phyloP scores from a whole-genome alignment of 306 rosid species.

The Glycyrrhiza uralensis region DNA sequence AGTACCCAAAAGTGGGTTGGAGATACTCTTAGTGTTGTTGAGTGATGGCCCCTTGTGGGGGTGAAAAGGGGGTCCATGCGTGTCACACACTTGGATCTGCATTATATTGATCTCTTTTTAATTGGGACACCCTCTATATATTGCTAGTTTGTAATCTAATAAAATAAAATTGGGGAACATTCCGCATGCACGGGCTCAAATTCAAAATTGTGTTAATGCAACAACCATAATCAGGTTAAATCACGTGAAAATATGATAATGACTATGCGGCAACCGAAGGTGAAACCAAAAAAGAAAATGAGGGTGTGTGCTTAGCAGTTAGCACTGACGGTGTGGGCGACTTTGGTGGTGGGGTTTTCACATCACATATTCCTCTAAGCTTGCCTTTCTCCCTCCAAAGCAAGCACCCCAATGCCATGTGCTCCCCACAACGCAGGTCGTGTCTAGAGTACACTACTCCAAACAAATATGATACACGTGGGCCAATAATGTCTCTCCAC shows the following conservation, averaged over 20 bases:
- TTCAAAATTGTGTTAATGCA: slow-evolving; percentile 26
- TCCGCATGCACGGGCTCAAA: slow-evolving; percentile 3
- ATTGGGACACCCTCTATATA: background rate
- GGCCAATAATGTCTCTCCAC: slow-evolving; percentile 17
- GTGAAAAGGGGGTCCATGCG: background rate
- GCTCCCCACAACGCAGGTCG: slow-evolving; percentile 28
- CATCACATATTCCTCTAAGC: background rate
- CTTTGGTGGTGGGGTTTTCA: slow-evolving; percentile 26
- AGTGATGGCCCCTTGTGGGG: slow-evolving; percentile 10
- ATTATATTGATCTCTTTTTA: background rate
- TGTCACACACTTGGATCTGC: background rate
- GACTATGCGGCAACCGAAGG: background rate
- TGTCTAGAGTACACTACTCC: background rate
- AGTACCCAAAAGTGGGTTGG: too few relatives aligned
- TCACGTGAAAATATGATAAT: slow-evolving; percentile 22
- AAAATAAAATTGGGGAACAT: slow-evolving; percentile 33
- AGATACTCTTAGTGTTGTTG: background rate
- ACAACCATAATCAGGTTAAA: slow-evolving; percentile 24
- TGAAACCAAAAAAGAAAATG: background rate
- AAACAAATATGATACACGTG: background rate
- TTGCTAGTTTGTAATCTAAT: slow-evolving; percentile 9
- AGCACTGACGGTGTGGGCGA: too few relatives aligned
- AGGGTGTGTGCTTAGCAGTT: background rate
- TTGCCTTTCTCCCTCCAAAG: slow-evolving; percentile 7
- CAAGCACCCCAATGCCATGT: slow-evolving; percentile 35